Conservation (phyloP, 306 rosid species). For the Citrullus amarus region DNA sequence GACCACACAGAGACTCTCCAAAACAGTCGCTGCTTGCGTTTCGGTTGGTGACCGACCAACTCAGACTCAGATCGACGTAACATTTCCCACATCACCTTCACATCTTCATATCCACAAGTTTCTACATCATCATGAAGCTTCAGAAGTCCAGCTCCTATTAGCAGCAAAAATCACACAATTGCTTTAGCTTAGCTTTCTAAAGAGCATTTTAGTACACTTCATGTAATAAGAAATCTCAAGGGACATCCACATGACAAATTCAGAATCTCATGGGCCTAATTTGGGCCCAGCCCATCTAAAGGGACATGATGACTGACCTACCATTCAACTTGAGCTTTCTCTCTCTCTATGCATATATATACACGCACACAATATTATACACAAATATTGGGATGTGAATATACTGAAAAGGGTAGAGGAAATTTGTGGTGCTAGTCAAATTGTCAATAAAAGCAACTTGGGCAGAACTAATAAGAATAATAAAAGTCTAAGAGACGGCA, state of each 20-base stretch:
- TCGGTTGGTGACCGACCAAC: conserved; percentile 16
- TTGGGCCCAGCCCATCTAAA: not conserved
- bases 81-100: conserved; percentile 94
- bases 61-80: conserved; percentile 35
- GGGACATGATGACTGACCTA: not conserved
- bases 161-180: not conserved
- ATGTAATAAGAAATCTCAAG: no score
- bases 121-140: conserved; percentile 73
- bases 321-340: not conserved
- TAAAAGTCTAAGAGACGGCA: not conserved
- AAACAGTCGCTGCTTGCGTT: conserved; percentile 46
- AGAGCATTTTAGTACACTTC: not conserved
- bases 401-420: not conserved
- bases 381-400: not conserved
- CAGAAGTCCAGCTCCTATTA: conserved; percentile 58
- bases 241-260: not conserved
- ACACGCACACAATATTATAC: not conserved
- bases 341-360: not conserved
- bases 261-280: not conserved
- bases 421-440: conserved; percentile 3
- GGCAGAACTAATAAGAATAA: not conserved
- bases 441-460: conserved; percentile 2
- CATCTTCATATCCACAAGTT: conserved; percentile 72
- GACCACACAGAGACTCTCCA: conserved; percentile 46
- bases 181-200: not conserved